Base-by-base conservation (phyloP, 2,329 filamentous ascomycete species). In the Colletotrichum sp. region DNA sequence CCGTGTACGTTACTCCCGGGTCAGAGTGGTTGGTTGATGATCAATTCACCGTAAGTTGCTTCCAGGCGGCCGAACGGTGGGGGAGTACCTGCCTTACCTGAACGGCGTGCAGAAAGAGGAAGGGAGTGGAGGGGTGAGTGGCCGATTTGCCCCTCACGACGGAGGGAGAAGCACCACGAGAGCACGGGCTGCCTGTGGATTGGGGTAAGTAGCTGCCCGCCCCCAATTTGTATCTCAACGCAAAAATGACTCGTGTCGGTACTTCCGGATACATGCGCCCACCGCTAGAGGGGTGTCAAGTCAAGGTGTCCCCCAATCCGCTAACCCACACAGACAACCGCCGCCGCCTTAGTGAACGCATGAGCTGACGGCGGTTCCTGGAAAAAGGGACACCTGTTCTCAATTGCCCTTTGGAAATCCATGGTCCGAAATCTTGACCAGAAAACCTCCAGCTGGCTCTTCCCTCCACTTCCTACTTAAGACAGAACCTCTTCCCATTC, bases 361-460 rank as follows among this genome's bases (percentile, higher is more conserved):
- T 71, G 64, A 69, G 73, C 63, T 76, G 72, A 72, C 69, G 64
- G 73, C 64, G 68, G 72, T 72, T 69, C 72, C 76, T 77, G 73
- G 72, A 64, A 77, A 77, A 73, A 76, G 69, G 76, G 76, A 77
- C 76, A 77, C 73, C 73, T 77, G 76, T 77, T 77, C 76, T 77
- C 69, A 77, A 77, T 77, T 77, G 69, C 75, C 69, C 67, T 72
- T 72, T 65, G 24, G 68, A 77, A 76, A 76, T 70, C 60, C 63
- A 52, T 52, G 44, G 44, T 8, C 44, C 44, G 10, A 64, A 68
- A 77, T 65, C 74, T 71, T 75, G 70, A 71, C 71, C 69, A 52
- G 60, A 49, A 28, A 75, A 52, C 72, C 52, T 70, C 55, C 72
- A 70, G 59, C 44, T 52, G 44, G 44, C 44, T 21, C 44, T 0